Evolutionary conservation across 441 rosid species (phyloP).

Genomic region (Macaranga tanarius): DNA sequence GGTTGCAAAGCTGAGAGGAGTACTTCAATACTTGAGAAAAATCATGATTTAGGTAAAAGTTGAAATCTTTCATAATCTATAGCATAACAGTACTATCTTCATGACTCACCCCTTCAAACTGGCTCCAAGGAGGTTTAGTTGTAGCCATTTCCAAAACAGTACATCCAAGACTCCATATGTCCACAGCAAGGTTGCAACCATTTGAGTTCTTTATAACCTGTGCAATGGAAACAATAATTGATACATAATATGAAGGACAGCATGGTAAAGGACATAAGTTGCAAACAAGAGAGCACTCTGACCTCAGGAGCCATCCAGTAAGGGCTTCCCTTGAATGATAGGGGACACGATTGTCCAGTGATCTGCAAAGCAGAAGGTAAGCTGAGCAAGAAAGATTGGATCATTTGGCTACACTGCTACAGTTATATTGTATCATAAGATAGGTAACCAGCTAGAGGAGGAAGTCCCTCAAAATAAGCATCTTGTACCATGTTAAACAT

Average conservation of each 20-base stretch:
- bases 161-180: constrained; percentile 91
- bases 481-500: neutral
- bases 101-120: constrained; percentile 70
- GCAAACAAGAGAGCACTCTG: constrained; percentile 18
- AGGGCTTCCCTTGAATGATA: constrained; percentile 98
- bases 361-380: constrained; percentile 51
- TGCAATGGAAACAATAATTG: constrained; percentile 12
- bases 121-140: constrained; percentile 81
- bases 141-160: constrained; percentile 88
- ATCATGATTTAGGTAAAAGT: neutral
- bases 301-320: constrained; percentile 99
- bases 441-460: neutral
- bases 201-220: constrained; percentile 64
- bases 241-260: constrained; percentile 1
- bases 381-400: constrained; percentile 3
- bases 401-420: neutral
- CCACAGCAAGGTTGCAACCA: constrained; percentile 76
- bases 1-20: neutral
- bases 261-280: neutral
- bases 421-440: neutral
- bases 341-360: constrained; percentile 86
- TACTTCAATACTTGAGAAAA: neutral
- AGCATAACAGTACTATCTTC: neutral
- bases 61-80: no score
- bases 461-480: neutral